These are phyloP conservation scores for Trichoderma pleuroti DNA, from an alignment of 2,329 filamentous ascomycete genomes.

Conservation along the genomic window DNA sequence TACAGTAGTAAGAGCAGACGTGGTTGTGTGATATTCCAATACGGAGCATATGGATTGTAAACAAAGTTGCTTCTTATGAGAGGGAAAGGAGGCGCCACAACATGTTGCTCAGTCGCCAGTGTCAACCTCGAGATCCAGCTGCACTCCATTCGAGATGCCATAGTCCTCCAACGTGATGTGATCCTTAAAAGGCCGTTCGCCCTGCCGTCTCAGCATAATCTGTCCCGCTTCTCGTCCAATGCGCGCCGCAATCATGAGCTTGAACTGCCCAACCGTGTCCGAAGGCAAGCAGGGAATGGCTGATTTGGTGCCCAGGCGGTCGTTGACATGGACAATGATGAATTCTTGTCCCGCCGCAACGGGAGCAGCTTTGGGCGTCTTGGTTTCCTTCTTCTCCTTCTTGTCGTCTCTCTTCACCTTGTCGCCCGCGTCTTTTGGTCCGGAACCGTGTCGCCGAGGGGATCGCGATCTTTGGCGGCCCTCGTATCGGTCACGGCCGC, in stretches of 20 bases:
- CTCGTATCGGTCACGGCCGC: conserved; percentile 31
- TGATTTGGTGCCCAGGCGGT: conserved; percentile 92
- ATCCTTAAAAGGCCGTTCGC: conserved; percentile 92
- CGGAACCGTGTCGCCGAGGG: conserved; percentile 26
- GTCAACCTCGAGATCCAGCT: conserved; percentile 60
- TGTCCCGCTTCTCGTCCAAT: conserved; percentile 88
- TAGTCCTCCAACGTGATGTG: conserved; percentile 85
- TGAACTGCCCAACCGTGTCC: conserved; percentile 82
- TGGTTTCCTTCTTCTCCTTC: conserved; percentile 37
- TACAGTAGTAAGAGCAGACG: background rate
- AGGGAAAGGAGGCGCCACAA: background rate
- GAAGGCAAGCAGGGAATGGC: conserved; percentile 84
- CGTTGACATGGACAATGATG: conserved; percentile 93
- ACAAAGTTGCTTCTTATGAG: background rate
- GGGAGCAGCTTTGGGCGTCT: conserved; percentile 28
- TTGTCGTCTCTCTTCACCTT: conserved; percentile 39
- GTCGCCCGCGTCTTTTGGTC: conserved; percentile 35
- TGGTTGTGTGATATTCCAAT: background rate
- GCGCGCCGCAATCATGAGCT: conserved; percentile 83
- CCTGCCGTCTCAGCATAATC: conserved; percentile 87
- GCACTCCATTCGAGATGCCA: conserved; percentile 86
- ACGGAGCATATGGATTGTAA: background rate
- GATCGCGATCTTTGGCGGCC: conserved; percentile 22
- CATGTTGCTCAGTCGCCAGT: conserved; percentile 52
- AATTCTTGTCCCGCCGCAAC: conserved; percentile 62